Base-by-base conservation (phyloP, 1,284 basidiomycete genomes). In the Coniophora puteana region DNA sequence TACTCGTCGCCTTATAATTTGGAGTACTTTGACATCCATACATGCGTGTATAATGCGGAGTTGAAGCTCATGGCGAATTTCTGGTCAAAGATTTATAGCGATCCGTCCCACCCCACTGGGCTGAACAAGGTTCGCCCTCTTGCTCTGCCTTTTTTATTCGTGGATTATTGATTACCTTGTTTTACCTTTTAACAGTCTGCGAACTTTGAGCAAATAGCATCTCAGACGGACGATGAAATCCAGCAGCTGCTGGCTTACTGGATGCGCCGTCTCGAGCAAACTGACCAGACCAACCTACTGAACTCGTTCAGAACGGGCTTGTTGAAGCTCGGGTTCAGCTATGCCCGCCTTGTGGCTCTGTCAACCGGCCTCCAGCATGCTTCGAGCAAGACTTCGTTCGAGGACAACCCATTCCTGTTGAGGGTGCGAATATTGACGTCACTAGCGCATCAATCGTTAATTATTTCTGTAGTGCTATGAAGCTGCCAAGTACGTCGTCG, bases 331-430 rank as follows among this genome's bases (percentile, higher is more conserved):
- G 81, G 76, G 4, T 84, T 76, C 53, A 78, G 78, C 38, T 89
- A 89, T 48, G 71, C 78, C 3, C 75, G 86, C 13, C 68, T 89
- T 34, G 68, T 80, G 5, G 80, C 76, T 2, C 63, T 89, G 27
- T 84, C 85, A 0, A 83, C 82, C 49, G 86, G 84, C 7, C 83
- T 89, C 67, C 85, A 88, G 55, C 78, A 88, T 51, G 75, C 80
- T 2, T 82, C 78, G 58, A 76, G 74, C 30, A 82, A 75, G 59
- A 72, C 65, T 35, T 58, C 72, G 30, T 61, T 69, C 7, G 71
- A 74, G 30, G 80, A 82, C 51, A 77, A 79, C 43, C 72, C 77
- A 8, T 84, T 88, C 55, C 67, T 89, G 47, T 68, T 67, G 57
- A 68, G 85, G 52, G 85, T 87, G 49, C n/a, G n/a, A 41, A 80